A percentile compares a stretch with the other conserved stretches of the same genome.
Conservation (phyloP, 371 early-diverging fungal genomes). For the Rhizopus sp. region DNA sequence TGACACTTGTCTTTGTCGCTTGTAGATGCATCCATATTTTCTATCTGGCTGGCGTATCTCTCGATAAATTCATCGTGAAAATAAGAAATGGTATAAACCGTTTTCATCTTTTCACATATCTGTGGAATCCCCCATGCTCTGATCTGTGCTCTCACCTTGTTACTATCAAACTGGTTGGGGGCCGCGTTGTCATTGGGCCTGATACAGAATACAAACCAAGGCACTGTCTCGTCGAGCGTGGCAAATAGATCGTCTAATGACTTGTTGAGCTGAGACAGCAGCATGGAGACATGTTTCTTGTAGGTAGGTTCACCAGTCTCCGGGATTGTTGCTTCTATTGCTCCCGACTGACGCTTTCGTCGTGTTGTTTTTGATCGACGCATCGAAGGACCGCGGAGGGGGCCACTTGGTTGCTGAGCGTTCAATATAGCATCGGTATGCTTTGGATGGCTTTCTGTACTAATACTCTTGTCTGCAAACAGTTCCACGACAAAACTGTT, state of each 20-base stretch:
- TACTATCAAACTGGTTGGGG: conserved; percentile 61
- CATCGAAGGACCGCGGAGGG: conserved; percentile 54
- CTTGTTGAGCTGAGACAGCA: conserved; percentile 68
- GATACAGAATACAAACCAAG: conserved; percentile 90
- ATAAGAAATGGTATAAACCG: conserved; percentile 58
- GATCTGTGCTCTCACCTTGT: conserved; percentile 67
- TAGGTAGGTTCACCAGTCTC: conserved; percentile 9
- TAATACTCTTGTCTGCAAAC: conserved; percentile 45
- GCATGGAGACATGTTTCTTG: conserved; percentile 7
- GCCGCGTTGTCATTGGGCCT: conserved; percentile 68
- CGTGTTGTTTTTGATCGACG: conserved; percentile 41
- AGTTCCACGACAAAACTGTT: conserved; percentile 42
- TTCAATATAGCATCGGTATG: conserved; percentile 60
- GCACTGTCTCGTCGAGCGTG: conserved; percentile 78
- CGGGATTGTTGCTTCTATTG: conserved; percentile 7
- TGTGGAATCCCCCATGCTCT: conserved; percentile 57
- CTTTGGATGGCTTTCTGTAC: conserved; percentile 65
- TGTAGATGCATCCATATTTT: conserved; percentile 10
- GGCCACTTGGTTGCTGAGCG: conserved; percentile 61
- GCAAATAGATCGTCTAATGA: conserved; percentile 80
- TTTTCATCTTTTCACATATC: conserved; percentile 33
- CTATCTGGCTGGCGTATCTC: conserved; percentile 56
- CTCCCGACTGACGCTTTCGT: conserved; percentile 12
- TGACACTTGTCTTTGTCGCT: conserved; percentile 54
- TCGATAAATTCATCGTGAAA: conserved; percentile 40